Base-by-base conservation (phyloP, 2,329 filamentous ascomycete species). In the Hypoxylon sp. region DNA sequence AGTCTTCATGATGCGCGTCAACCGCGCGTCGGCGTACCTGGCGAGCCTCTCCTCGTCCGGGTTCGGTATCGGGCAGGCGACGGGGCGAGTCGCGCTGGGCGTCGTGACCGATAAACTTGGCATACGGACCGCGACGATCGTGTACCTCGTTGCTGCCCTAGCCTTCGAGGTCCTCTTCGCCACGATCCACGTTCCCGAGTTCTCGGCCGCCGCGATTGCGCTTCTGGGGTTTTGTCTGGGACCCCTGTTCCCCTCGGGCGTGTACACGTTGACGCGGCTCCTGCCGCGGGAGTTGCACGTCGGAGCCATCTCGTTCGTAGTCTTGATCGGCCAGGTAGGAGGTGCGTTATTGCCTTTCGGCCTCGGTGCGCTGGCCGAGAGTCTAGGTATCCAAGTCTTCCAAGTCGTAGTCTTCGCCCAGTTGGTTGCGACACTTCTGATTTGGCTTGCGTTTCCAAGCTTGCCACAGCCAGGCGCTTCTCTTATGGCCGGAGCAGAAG, bases 51-150 rank as follows among this genome's bases (percentile, higher is more conserved):
- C 79, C 8, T 81, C 80, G 0, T 81, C 81, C 1, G 77, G 77
- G 0, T 83, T 81, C 69, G 83, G 81, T 78, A 71, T 76, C 16
- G 81, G 81, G 14, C 82, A 82, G 78, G 78, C 79, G 0, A 57
- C 76, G 4, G 81, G 81, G 0, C 71, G 81, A 61, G 53, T 79
- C 4, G 42, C 67, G 0, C 71, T 80, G 4, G 77, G 78, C 1
- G 33, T 63, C 16, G 69, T 77, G 5, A 79, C 77, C 0, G 75
- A 78, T 16, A 71, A 45, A 33, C 54, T 78, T 2, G 76, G 77
- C 3, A 68, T 77, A 1, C 58, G 74, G 4, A 20, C 30, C 3
- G 73, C 76, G 0, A 73, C 74, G 6, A 61, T 67, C n/a, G 42
- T 56, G 8, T 78, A 78, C 45, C 56, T 77, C 6, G 28, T 67